Evolutionary conservation across 306 rosid species (phyloP).

Genomic region (Acacia confusa): DNA sequence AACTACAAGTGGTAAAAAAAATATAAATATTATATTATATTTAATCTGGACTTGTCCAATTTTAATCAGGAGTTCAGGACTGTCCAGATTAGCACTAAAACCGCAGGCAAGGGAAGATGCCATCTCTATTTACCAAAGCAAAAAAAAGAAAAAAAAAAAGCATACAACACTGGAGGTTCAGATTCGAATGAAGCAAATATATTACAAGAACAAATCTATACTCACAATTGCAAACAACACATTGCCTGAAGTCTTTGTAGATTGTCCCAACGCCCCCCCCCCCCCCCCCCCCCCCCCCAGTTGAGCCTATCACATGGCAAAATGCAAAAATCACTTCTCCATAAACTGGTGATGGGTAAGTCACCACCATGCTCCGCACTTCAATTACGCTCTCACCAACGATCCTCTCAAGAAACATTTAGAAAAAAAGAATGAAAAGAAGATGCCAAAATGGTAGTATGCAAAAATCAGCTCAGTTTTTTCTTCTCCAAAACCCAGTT

Average conservation of each 20-base stretch:
- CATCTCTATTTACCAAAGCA: neutral
- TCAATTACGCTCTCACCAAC: conserved; percentile 39
- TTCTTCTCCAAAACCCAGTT: conserved; percentile 67
- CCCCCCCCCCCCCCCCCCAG: no score
- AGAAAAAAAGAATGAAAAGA: neutral
- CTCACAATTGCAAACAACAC: conserved; percentile 19
- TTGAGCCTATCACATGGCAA: conserved; percentile 24
- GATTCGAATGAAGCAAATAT: neutral
- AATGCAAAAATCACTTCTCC: conserved; percentile 4
- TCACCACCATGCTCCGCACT: conserved; percentile 32
- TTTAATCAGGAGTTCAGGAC: neutral
- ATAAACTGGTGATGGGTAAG: neutral
- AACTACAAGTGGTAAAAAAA: neutral
- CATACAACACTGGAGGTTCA: neutral
- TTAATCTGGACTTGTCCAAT: no score
- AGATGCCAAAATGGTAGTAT: neutral
- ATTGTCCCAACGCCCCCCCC: no score
- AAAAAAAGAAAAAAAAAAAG: neutral
- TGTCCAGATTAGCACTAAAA: neutral
- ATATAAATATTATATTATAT: no score
- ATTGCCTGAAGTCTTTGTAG: neutral
- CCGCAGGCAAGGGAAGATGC: neutral
- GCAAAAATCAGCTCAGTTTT: conserved; percentile 65
- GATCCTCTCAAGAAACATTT: conserved; percentile 19
- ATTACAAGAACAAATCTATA: conserved; percentile 13